Evolutionary conservation across 129 eudicot genomes (phyloP), one percentile per base, ranked within the genome.

Genomic region (Arctium minus): DNA sequence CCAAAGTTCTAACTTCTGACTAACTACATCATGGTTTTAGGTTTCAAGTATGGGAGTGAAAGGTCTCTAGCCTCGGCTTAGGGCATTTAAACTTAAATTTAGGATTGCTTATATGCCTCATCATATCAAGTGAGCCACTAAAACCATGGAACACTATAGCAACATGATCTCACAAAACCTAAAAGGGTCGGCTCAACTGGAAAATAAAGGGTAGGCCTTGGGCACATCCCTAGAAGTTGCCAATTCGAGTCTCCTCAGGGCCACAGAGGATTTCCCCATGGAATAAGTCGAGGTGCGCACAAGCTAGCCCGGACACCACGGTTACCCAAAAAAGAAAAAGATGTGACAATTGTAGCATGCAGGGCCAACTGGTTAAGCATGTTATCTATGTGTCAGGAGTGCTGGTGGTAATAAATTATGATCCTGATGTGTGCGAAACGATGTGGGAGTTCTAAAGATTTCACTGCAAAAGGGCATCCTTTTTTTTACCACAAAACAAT

Each of bases 351-450:
- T 38, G 40, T 38, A 5, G 6, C 40, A 38, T 35, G 6, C 40
- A 4, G 6, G 40, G 6, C 40, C 6, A 38, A 81, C 67, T 86
- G 86, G 89, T 79, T 85, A 17, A 83, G 85, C 67, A 73, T 84
- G 11, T 5, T 87, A 8, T 87, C 85, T 0, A 73, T 83, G 79
- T 83, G 87, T 84, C 78, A 65, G 35, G 87, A 77, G 36, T 86
- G 84, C 84, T 86, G 84, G 87, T 86, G 89, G 81, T 86, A 86
- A 27, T 84, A 83, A 74, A 37, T 75, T 13, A 70, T 86, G 81
- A 1, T 74, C 46, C 46, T 83, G 1, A 32, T 86, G 27, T 48
- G 85, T 42, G 86, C 82, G 17, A 46, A 74, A 56, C 80, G 70
- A 12, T 44, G 70, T 50, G 75, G 48, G 48, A 10, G 83, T 44